Evolutionary conservation across 2,329 filamentous ascomycete genomes (phyloP).

Genomic region (Lithohypha guttulata): DNA sequence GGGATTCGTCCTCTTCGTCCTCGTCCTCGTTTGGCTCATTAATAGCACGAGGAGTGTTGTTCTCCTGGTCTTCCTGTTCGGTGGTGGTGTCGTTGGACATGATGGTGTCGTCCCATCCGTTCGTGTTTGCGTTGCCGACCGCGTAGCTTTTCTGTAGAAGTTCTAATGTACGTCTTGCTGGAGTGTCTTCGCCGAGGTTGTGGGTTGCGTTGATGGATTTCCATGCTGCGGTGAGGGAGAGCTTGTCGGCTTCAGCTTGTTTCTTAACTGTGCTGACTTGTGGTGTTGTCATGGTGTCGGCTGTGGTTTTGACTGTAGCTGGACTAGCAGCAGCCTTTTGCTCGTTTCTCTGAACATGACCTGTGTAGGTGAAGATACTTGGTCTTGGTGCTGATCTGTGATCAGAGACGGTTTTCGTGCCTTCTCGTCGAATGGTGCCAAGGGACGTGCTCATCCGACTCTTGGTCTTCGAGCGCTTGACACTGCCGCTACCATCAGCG

Average conservation of each 20-base stretch:
- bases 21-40: neutral
- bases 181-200: conserved; percentile 8
- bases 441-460: too few species aligned
- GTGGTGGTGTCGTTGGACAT: neutral
- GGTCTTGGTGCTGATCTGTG: conserved; percentile 5
- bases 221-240: conserved; percentile 6
- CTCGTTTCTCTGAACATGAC: too few species aligned
- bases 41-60: conserved; percentile 3
- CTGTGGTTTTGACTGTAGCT: neutral
- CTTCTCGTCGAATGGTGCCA: conserved; percentile 11
- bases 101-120: neutral
- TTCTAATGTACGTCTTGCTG: conserved; percentile 4
- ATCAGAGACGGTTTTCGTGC: conserved; percentile 5
- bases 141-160: conserved; percentile 7
- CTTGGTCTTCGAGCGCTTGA: conserved; percentile 11
- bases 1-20: neutral
- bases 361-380: too few species aligned
- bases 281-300: conserved; percentile 1
- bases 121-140: neutral
- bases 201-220: conserved; percentile 9
- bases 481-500: conserved; percentile 52
- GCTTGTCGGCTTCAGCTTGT: conserved; percentile 2
- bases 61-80: conserved; percentile 9
- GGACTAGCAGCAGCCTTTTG: conserved; percentile 8
- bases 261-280: neutral